Base-by-base conservation (phyloP, 352 stramenopile species). In the Globisporangium paroecandrum region DNA sequence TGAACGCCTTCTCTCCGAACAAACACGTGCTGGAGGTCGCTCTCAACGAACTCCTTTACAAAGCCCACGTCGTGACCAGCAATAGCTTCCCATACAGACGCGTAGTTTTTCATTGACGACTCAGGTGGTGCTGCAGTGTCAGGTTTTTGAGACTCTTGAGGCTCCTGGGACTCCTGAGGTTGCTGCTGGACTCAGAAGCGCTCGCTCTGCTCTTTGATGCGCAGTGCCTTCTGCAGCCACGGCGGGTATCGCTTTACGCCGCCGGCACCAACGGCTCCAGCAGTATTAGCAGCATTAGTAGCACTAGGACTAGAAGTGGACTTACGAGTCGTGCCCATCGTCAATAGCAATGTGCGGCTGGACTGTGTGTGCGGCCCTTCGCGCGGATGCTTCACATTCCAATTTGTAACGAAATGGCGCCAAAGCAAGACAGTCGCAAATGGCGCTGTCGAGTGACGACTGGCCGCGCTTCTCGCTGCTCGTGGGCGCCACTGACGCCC, bases 191-290 rank as follows among this genome's bases (percentile, higher is more conserved):
- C 29, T 77, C 80, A 85, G 29, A 81, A 77, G 27, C 65, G 51
- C 53, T 86, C 65, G 5, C 65, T 82, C 22, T 77, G 47, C 3
- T 82, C 62, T 57, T 79, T 85, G 10, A 71, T 71, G 13, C 63
- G 69, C 51, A 90, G 68, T n/a, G 82, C 78, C 29, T 83, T 84
- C 47, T 84, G 73, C n/a, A 93, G 70, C 85, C 83, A 93, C 0
- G 78, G 79, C 65, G 82, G 74, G 38, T 91, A 90, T 27, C 85
- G 75, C 64, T 66, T 70, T 22, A 75, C 68, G 12, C 60, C 62
- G 38, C 9, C 38, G 8, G 1, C n/a, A 15, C 10, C 36, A 43
- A 4, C 36, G 10, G 36, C 36, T 4, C 36, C 13, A 15, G 36
- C 27, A 24, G 32, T 8, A 24, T n/a, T 15, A 20, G 27, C 41